Conservation (phyloP, 352 stramenopile genomes). For the Pythium utonaiense region DNA sequence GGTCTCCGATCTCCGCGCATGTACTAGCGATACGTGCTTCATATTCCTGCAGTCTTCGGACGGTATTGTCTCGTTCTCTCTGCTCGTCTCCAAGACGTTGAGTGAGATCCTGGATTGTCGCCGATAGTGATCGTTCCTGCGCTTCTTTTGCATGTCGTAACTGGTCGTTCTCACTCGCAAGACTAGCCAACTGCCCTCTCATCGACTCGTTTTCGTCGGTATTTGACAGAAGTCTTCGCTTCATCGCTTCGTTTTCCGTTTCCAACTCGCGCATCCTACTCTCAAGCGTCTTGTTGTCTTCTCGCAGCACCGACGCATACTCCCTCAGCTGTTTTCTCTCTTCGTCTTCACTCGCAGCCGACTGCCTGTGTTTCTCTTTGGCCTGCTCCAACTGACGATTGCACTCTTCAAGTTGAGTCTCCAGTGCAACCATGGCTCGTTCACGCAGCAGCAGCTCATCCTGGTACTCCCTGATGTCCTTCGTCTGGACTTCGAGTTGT, state of each 20-base stretch:
- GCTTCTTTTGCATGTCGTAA: not conserved
- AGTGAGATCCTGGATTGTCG: slow-evolving; percentile 21
- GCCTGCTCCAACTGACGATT: slow-evolving; percentile 16
- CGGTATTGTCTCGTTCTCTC: slow-evolving; percentile 57
- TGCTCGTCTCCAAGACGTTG: slow-evolving; percentile 44
- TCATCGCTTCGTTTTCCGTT: not conserved
- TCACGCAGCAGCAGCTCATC: slow-evolving; percentile 31
- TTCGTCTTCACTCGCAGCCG: not conserved
- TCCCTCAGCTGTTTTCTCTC: not conserved
- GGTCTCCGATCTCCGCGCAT: slow-evolving; percentile 63
- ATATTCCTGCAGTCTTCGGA: slow-evolving; percentile 67
- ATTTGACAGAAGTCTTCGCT: not conserved
- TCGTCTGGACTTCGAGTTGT: slow-evolving; percentile 25
- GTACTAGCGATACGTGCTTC: slow-evolving; percentile 65
- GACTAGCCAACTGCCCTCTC: not conserved
- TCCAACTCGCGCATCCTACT: not conserved
- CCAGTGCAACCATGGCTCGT: slow-evolving; percentile 22
- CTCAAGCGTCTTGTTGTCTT: slow-evolving; percentile 2
- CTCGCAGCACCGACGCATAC: not conserved
- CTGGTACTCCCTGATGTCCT: slow-evolving; percentile 34
- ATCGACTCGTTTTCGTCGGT: not conserved
- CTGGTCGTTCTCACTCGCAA: not conserved
- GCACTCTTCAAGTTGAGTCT: slow-evolving; percentile 33
- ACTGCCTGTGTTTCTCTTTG: not conserved
- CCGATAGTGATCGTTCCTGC: not conserved